phyloP scores from a whole-genome alignment of 2,329 filamentous ascomycete species.

The Monilinia polystroma region DNA sequence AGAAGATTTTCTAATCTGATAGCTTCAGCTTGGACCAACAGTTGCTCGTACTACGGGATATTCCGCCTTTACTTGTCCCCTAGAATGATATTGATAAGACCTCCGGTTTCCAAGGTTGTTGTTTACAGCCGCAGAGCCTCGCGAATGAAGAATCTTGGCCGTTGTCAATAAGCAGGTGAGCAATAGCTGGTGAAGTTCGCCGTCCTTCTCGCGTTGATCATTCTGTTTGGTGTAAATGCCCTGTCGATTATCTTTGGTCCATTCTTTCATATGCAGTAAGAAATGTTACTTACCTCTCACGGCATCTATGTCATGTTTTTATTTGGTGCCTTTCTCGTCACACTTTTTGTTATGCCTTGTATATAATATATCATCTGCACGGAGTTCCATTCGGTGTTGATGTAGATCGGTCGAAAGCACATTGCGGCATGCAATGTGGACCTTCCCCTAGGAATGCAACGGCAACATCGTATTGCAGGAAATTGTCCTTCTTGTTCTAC shows the following conservation, averaged over 20 bases:
- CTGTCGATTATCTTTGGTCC: conserved; percentile 3
- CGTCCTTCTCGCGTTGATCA: background rate
- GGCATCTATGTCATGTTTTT: conserved; percentile 21
- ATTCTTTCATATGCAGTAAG: conserved; percentile 21
- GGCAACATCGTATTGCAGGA: conserved; percentile 21
- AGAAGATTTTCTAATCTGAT: conserved; percentile 9
- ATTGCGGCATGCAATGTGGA: conserved; percentile 10
- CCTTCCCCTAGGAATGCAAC: conserved; percentile 18
- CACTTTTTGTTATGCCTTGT: conserved; percentile 16
- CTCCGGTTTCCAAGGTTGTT: background rate
- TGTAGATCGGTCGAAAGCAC: conserved; percentile 12
- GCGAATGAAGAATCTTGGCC: background rate
- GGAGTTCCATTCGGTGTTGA: conserved; percentile 11
- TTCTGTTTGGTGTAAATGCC: conserved; percentile 4
- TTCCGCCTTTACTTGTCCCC: background rate
- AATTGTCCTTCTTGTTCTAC: background rate
- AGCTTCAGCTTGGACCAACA: conserved; percentile 18
- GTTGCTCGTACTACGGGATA: conserved; percentile 9
- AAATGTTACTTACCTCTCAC: conserved; percentile 24
- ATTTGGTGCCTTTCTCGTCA: conserved; percentile 13
- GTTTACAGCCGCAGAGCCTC: conserved; percentile 6
- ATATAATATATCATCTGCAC: conserved; percentile 5
- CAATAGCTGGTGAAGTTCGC: background rate
- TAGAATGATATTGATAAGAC: too few relatives aligned
- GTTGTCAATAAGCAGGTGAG: background rate